phyloP scores from a whole-genome alignment of 2,329 filamentous ascomycete species.

The Aschersonia sp. region DNA sequence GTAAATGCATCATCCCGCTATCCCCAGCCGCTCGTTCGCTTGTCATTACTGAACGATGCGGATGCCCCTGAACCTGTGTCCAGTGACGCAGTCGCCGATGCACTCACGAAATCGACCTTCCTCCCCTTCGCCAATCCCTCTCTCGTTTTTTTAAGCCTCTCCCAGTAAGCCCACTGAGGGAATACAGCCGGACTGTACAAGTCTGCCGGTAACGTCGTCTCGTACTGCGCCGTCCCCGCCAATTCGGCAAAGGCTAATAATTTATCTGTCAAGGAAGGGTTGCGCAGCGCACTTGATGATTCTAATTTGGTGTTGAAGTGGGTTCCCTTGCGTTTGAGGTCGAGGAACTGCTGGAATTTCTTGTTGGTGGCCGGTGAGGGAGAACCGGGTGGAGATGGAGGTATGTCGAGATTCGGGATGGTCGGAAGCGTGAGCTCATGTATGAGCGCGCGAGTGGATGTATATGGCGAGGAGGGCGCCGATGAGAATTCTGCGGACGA shows the following conservation, averaged over 20 bases:
- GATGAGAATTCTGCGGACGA: constrained; percentile 7
- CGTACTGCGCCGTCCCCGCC: constrained; percentile 43
- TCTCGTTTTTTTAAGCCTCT: constrained; percentile 33
- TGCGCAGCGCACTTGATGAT: constrained; percentile 50
- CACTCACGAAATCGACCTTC: constrained; percentile 33
- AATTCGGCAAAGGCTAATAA: constrained; percentile 52
- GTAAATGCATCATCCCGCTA: constrained; percentile 3
- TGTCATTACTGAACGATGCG: constrained; percentile 14
- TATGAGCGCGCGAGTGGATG: constrained; percentile 46
- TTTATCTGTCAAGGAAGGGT: constrained; percentile 59
- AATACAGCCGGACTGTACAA: constrained; percentile 45
- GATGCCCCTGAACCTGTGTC: constrained; percentile 9
- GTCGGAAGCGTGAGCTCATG: constrained; percentile 62
- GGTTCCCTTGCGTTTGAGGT: constrained; percentile 59
- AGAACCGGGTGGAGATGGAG: constrained; percentile 54
- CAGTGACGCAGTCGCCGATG: constrained; percentile 11
- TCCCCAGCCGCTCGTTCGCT: constrained; percentile 20
- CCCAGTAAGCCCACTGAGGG: constrained; percentile 38
- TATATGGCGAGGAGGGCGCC: constrained; percentile 49
- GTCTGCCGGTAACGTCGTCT: constrained; percentile 40
- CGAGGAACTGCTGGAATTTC: constrained; percentile 62
- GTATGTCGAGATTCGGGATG: constrained; percentile 59
- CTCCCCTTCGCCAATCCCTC: constrained; percentile 28
- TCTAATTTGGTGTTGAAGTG: constrained; percentile 70
- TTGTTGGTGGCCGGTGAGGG: constrained; percentile 37